Percentiles rank a stretch among this genome's conserved stretches.
These are phyloP conservation scores for Penicillium expansum DNA, from an alignment of 2,329 filamentous ascomycete genomes.

Conservation along the genomic window DNA sequence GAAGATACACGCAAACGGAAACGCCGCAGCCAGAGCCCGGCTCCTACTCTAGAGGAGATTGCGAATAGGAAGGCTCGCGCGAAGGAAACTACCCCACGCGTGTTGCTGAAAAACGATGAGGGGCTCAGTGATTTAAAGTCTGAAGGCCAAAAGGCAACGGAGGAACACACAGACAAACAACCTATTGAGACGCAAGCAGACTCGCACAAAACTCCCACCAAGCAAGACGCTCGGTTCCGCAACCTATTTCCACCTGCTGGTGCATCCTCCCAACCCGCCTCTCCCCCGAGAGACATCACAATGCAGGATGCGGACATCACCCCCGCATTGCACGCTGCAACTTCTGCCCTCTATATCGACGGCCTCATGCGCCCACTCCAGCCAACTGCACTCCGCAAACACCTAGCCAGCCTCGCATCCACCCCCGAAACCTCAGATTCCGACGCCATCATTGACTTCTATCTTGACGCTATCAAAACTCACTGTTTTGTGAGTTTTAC, in stretches of 20 bases:
- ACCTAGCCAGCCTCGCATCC: constrained; percentile 68
- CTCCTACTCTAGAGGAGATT: constrained; percentile 53
- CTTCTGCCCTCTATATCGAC: constrained; percentile 79
- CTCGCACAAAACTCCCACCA: constrained; percentile 11
- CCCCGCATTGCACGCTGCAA: constrained; percentile 68
- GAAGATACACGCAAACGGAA: constrained; percentile 65
- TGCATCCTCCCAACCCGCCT: constrained; percentile 24
- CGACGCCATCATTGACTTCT: constrained; percentile 64
- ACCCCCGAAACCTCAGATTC: constrained; percentile 53
- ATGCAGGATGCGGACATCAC: constrained; percentile 43
- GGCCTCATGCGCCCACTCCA: constrained; percentile 87
- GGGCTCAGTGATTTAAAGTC: constrained; percentile 15
- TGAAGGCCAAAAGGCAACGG: constrained; percentile 20
- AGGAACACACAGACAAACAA: constrained; percentile 12
- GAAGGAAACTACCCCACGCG: constrained; percentile 40
- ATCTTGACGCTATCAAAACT: constrained; percentile 79
- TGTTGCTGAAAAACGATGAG: constrained; percentile 32
- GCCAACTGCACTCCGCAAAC: constrained; percentile 61
- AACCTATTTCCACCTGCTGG: constrained; percentile 43
- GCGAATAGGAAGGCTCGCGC: constrained; percentile 57
- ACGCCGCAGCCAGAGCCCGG: constrained; percentile 62
- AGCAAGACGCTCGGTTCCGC: constrained; percentile 50
- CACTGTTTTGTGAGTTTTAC: constrained; percentile 80
- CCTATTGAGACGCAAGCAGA: background rate
- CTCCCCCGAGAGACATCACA: constrained; percentile 27